Base-by-base conservation (phyloP, 306 rosid genomes). In the Hippophae rhamnoides region DNA sequence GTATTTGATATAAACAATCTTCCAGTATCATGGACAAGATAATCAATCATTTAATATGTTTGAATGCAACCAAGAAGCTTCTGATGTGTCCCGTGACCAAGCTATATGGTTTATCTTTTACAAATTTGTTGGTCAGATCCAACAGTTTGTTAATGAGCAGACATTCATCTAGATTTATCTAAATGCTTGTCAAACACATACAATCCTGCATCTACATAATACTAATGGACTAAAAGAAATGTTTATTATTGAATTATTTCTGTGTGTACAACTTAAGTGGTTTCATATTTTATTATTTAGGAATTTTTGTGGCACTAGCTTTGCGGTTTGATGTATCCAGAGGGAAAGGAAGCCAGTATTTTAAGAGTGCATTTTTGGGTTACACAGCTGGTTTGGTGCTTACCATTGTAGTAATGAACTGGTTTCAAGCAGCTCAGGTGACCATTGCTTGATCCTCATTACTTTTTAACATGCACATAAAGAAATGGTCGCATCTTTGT, bases 351-450 rank as follows among this genome's bases (percentile, higher is more conserved):
- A 74, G 95, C 69, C 95, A 82, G 67, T 93, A 93, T 63, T 93
- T 93, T 66, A 93, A 69, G 70, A 93, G 99, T 77, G 95, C 99
- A 49, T 93, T 88, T 81, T 11, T 80, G 66, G 99, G 99, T 75
- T 93, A 93, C 73, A 44, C 84, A 2, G 54, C 43, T 62, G 99
- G 99, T 56, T 13, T 93, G 83, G 85, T 77, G 65, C 97, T 93
- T 46, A 93, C 99, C 51, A 93, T 93, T 61, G 49, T 89, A 52
- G 97, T 93, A 56, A 93, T 93, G 97, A 93, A 93, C 81, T 93
- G 99, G 99, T 93, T 86, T 84, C 97, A 89, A 78, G 97, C 99
- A 56, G 99, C 99, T 9, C 99, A 93, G 99, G 99, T 84, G 74
- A 87, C 67, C 58, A 57, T 54, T 68, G 44, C 50, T 43, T 76